These are phyloP conservation scores for Adansonia rubrostipa DNA, from an alignment of 441 rosid genomes.

Conservation along the genomic window DNA sequence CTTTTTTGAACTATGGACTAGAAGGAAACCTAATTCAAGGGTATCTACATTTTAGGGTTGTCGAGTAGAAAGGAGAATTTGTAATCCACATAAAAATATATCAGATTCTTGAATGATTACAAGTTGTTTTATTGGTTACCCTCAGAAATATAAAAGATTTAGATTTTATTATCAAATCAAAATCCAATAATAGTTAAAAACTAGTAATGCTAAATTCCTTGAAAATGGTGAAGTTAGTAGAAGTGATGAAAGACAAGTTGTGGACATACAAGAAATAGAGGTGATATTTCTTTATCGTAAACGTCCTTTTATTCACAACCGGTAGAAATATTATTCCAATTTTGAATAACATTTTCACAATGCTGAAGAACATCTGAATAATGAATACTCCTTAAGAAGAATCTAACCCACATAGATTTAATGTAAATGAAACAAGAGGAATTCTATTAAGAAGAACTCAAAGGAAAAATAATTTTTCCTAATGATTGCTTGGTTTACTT, in stretches of 20 bases:
- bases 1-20: not conserved
- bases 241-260: not conserved
- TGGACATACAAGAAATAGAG: no score
- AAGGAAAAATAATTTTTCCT: no score
- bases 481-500: no score
- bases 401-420: not conserved
- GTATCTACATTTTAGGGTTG: not conserved
- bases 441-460: no score
- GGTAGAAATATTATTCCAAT: not conserved
- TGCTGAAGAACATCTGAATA: not conserved
- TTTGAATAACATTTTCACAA: not conserved
- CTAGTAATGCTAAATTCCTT: no score
- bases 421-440: no score
- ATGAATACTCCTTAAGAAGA: not conserved
- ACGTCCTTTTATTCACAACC: not conserved
- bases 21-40: not conserved
- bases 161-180: not conserved
- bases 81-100: no score
- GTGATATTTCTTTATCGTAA: not conserved
- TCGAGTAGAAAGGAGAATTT: no score
- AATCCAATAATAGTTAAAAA: not conserved
- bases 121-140: no score
- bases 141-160: not conserved
- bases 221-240: not conserved
- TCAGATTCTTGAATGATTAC: no score